A percentile compares a stretch with the other conserved stretches of the same genome.
phyloP scores from a whole-genome alignment of 176 grass and related monocot genomes.

The Musa schizocarpa region DNA sequence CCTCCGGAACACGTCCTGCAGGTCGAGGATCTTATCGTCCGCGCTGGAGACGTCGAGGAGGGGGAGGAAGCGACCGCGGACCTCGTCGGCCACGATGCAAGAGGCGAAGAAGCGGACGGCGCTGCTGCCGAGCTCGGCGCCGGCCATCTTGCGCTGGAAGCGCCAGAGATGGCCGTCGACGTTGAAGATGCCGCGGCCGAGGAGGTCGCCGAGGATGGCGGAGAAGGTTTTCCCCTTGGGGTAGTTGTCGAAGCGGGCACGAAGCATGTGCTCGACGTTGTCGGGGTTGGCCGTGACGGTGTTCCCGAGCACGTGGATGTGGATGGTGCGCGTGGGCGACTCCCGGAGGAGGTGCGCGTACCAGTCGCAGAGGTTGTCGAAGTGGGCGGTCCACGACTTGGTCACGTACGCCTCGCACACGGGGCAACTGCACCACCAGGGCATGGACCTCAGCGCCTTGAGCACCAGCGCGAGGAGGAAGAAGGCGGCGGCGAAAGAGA shows the following conservation, averaged over 20 bases:
- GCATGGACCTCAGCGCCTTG: background rate
- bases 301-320: conserved; percentile 60
- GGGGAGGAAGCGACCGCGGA: conserved; percentile 49
- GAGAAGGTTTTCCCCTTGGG: conserved; percentile 1
- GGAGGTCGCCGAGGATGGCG: background rate
- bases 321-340: conserved; percentile 62
- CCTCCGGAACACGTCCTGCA: no score
- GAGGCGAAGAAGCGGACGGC: background rate
- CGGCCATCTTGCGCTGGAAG: no score
- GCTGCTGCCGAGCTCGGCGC: no score
- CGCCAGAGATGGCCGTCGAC: background rate
- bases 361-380: conserved; percentile 88
- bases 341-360: conserved; percentile 63
- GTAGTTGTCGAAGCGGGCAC: background rate
- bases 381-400: background rate
- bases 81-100: conserved; percentile 45
- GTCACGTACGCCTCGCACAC: conserved; percentile 13
- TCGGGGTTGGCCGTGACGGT: conserved; percentile 16
- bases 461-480: background rate
- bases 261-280: conserved; percentile 10
- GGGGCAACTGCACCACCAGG: conserved; percentile 5
- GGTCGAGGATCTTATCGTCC: conserved; percentile 28
- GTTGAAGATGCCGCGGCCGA: conserved; percentile 9
- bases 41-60: conserved; percentile 34
- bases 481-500: background rate